phyloP scores from a whole-genome alignment of 1,284 basidiomycete species.

The Taiwanofungus camphoratus region DNA sequence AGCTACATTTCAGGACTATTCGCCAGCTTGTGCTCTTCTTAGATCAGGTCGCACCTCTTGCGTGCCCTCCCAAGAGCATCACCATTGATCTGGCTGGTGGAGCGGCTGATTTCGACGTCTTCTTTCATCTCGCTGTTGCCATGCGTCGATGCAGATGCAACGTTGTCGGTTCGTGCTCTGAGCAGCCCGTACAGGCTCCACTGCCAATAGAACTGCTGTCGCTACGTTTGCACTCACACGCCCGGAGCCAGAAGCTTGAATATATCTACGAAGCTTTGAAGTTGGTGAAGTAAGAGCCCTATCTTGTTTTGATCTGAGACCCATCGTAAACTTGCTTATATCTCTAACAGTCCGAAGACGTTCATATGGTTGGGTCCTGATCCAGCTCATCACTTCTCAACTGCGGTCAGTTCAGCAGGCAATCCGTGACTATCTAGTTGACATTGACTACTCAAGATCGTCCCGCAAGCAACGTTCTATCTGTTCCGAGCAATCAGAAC shows the following conservation, averaged over 20 bases:
- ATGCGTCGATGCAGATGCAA: slow-evolving; percentile 16
- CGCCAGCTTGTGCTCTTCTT: slow-evolving; percentile 28
- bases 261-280: slow-evolving; percentile 35
- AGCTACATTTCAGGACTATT: slow-evolving; percentile 28
- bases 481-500: slow-evolving; percentile 39
- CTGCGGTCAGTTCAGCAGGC: slow-evolving; percentile 41
- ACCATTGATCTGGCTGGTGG: slow-evolving; percentile 28
- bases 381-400: slow-evolving; percentile 55
- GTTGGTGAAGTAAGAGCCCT: slow-evolving; percentile 35
- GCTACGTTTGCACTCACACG: slow-evolving; percentile 40
- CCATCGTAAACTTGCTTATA: neutral
- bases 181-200: slow-evolving; percentile 8
- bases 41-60: slow-evolving; percentile 14
- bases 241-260: slow-evolving; percentile 30
- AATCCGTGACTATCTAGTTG: neutral
- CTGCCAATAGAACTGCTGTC: slow-evolving; percentile 33
- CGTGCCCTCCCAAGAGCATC: slow-evolving; percentile 23
- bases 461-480: slow-evolving; percentile 35
- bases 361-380: slow-evolving; percentile 56
- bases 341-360: slow-evolving; percentile 34
- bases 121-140: slow-evolving; percentile 23
- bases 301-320: neutral
- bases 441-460: slow-evolving; percentile 33
- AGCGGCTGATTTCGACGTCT: slow-evolving; percentile 26
- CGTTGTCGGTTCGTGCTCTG: neutral